A percentile compares a stretch with the other conserved stretches of the same genome.
These are phyloP conservation scores for Passalora sequoiae DNA, from an alignment of 2,329 filamentous ascomycete species.

Conservation along the genomic window DNA sequence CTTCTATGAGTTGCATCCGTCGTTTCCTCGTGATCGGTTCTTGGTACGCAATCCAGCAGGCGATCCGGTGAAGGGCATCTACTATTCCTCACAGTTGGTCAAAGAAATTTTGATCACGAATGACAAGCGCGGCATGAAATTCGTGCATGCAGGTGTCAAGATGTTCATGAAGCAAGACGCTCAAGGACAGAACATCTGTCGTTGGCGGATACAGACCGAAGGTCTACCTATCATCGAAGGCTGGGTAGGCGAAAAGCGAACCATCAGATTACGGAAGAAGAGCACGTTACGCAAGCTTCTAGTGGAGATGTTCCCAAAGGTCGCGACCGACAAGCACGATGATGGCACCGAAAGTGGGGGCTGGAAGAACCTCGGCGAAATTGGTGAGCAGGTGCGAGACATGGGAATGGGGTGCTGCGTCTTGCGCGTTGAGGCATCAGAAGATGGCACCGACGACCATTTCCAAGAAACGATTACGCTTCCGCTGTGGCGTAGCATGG, in stretches of 20 bases:
- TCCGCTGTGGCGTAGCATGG: slow-evolving; percentile 88
- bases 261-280: slow-evolving; percentile 69
- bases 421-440: slow-evolving; percentile 57
- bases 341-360: slow-evolving; percentile 52
- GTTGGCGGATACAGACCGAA: slow-evolving; percentile 93
- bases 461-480: slow-evolving; percentile 76
- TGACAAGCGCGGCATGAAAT: slow-evolving; percentile 85
- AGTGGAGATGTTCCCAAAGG: slow-evolving; percentile 94
- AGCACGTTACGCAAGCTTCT: slow-evolving; percentile 76
- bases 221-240: slow-evolving; percentile 86
- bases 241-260: slow-evolving; percentile 74
- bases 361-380: slow-evolving; percentile 75
- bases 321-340: slow-evolving; percentile 41
- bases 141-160: slow-evolving; percentile 93
- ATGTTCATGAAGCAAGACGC: slow-evolving; percentile 99
- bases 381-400: slow-evolving; percentile 73
- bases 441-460: slow-evolving; percentile 40
- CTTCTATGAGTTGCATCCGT: slow-evolving; percentile 78
- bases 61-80: slow-evolving; percentile 86
- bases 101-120: slow-evolving; percentile 82
- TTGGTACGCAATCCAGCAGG: slow-evolving; percentile 92
- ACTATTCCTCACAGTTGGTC: slow-evolving; percentile 83
- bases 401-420: slow-evolving; percentile 90
- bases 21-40: slow-evolving; percentile 86
- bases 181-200: slow-evolving; percentile 77